A percentile compares a stretch with the other conserved stretches of the same genome.
Conservation (phyloP, 306 rosid species). For the Dryas drummondii region DNA sequence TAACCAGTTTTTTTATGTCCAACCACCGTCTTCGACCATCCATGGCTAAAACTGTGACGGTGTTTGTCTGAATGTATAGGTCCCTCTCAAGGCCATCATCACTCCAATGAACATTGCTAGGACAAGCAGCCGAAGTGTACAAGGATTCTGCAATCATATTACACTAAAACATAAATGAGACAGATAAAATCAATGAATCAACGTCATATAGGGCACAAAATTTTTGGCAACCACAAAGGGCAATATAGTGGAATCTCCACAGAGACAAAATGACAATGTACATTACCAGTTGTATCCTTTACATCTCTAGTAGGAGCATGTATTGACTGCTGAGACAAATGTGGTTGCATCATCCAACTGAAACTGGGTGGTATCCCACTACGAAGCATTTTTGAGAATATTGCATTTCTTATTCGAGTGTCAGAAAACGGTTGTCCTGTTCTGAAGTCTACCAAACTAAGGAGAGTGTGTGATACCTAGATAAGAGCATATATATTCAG, state of each 20-base stretch:
- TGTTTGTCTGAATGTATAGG: conserved; percentile 68
- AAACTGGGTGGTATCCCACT: conserved; percentile 79
- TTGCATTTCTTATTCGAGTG: conserved; percentile 55
- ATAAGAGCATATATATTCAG: conserved; percentile 41
- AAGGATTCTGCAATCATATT: conserved; percentile 53
- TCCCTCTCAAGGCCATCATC: conserved; percentile 95
- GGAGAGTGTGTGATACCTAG: conserved; percentile 92
- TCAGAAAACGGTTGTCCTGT: conserved; percentile 75
- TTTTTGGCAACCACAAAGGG: not conserved
- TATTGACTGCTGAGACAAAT: conserved; percentile 41
- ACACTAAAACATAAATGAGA: conserved; percentile 3
- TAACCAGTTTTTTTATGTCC: conserved; percentile 89
- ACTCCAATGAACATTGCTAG: conserved; percentile 70
- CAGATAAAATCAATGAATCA: not conserved
- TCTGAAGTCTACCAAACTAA: conserved; percentile 75
- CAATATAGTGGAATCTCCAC: not conserved
- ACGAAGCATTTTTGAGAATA: conserved; percentile 79
- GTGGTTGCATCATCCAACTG: conserved; percentile 52
- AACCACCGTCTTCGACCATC: conserved; percentile 99
- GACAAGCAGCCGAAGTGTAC: conserved; percentile 55
- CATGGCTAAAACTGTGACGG: conserved; percentile 92
- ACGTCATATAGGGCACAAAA: not conserved
- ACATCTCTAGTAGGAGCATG: conserved; percentile 41
- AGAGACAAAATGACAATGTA: conserved; percentile 4
- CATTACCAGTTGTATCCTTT: conserved; percentile 62